Percentiles rank a stretch among this genome's conserved stretches.
phyloP scores from a whole-genome alignment of 805 yeast genomes.

The Jamesozyma hellenica region DNA sequence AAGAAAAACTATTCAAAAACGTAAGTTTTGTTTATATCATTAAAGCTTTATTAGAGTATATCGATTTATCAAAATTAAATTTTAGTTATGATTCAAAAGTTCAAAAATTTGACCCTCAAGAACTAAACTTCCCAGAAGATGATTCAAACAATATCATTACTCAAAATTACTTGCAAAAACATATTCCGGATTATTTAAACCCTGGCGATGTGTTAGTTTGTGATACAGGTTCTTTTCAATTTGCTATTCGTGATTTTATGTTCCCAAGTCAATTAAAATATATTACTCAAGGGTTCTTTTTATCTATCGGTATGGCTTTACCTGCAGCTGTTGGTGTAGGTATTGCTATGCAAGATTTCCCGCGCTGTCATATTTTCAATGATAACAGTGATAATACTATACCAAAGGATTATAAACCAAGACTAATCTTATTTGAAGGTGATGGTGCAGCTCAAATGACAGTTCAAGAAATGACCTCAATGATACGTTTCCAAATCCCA shows the following conservation, averaged over 20 bases:
- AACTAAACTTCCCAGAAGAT: conserved; percentile 6
- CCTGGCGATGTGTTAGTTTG: conserved; percentile 64
- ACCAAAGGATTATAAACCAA: conserved; percentile 29
- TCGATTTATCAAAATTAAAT: conserved; percentile 28
- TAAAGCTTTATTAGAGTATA: conserved; percentile 30
- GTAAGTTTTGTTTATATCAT: conserved; percentile 44
- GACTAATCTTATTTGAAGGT: conserved; percentile 71
- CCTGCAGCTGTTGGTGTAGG: conserved; percentile 82
- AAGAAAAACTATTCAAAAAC: conserved; percentile 28
- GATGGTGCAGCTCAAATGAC: conserved; percentile 97
- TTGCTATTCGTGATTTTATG: conserved; percentile 58
- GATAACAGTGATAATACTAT: conserved; percentile 15
- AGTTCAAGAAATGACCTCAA: conserved; percentile 67
- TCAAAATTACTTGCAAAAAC: conserved; percentile 36
- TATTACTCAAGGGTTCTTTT: conserved; percentile 63
- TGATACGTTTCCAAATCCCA: conserved; percentile 46
- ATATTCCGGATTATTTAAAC: conserved; percentile 36
- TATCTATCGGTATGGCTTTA: conserved; percentile 81
- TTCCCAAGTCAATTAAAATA: conserved; percentile 45
- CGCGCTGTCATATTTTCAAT: conserved; percentile 25
- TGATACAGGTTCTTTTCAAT: conserved; percentile 79
- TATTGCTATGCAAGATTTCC: conserved; percentile 53
- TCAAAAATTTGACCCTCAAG: conserved; percentile 20
- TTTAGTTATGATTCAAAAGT: conserved; percentile 12
- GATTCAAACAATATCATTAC: conserved; percentile 32